Conservation (phyloP, 31 red algal species). For the Endocladia muricata region DNA sequence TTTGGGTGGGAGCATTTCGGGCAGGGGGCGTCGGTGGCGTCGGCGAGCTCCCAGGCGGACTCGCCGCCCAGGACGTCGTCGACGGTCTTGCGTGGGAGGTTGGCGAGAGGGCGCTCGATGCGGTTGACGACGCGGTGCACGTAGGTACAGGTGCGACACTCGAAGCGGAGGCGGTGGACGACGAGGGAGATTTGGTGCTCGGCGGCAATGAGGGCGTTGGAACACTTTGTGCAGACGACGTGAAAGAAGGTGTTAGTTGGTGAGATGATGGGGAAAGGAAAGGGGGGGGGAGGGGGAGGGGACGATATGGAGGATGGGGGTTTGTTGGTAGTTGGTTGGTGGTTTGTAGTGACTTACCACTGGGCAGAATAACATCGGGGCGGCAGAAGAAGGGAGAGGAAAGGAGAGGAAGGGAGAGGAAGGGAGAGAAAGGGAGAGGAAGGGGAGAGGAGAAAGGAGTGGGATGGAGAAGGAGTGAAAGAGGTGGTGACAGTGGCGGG, state of each 20-base stretch:
- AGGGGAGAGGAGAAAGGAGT: too few relatives aligned
- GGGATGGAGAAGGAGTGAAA: too few relatives aligned
- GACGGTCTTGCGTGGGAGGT: slow-evolving; percentile 26
- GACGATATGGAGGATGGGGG: not conserved
- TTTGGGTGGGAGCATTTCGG: slow-evolving; percentile 67
- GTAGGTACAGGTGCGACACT: slow-evolving; percentile 62
- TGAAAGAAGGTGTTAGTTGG: not conserved
- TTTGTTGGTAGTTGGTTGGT: too few relatives aligned
- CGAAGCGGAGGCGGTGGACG: not conserved
- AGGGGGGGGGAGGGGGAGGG: not conserved
- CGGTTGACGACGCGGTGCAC: slow-evolving; percentile 19
- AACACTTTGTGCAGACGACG: not conserved
- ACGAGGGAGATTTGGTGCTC: not conserved
- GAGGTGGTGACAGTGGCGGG: too few relatives aligned
- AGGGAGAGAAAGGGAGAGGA: not conserved
- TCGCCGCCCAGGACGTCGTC: slow-evolving; percentile 64
- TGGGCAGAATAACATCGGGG: slow-evolving; percentile 17
- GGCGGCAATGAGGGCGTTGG: not conserved
- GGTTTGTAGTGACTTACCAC: slow-evolving; percentile 12
- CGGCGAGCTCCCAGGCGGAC: slow-evolving; percentile 34
- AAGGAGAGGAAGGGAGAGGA: not conserved
- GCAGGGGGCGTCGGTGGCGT: slow-evolving; percentile 31
- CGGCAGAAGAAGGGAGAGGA: not conserved
- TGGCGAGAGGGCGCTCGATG: slow-evolving; percentile 10
- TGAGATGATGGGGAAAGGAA: not conserved